Evolutionary conservation across 2,329 filamentous ascomycete genomes (phyloP), one percentile per base, ranked within the genome.

Genomic region (Corynespora cassiicola): DNA sequence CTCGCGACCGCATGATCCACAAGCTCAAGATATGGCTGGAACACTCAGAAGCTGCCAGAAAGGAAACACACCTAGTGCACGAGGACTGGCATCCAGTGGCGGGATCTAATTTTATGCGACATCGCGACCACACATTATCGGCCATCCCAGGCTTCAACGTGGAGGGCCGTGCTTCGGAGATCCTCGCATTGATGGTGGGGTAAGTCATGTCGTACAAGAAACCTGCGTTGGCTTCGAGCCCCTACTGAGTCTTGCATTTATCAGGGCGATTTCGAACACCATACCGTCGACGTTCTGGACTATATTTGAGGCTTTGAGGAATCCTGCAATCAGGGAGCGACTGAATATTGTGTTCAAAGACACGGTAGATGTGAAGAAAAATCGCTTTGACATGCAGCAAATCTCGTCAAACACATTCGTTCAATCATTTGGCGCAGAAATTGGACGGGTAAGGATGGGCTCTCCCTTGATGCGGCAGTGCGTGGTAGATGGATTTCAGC

Each of bases 401-500:
- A 39, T 65, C 11, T 19, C 31, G 3, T 15, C 44, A 3, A 22
- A 45, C 6, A 55, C 59, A 4, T 36, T 64, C 10, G 14, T 65
- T 2, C 46, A 56, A 21, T 65, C 63, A 1, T 12, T 65, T n/a
- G 45, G 51, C 7, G 45, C 47, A 8, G 63, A 66, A 31, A 44
- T 57, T 6, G 36, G 36, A 9, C 56, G 63, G 3, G 27, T 65
- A 4, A 53, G 58, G 2, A 41, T 45, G 12, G 47, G 52, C 19
- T 43, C 36, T 3, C 37, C 45, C 17, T 36, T 36, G 7, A 31
- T 47, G 1, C 54, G 45, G 14, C 53, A 33, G 4, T 45, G 33
- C 17, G 16, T 44, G 14, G 32, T 20, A 3, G 20, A 38, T 16
- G 37, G 47, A 10, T 46, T 54, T 21, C 32, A 48, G n/a, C 26